Percentiles rank a stretch among this genome's conserved stretches.
Conservation (phyloP, 768 basidiomycete species). For the Hygrophorus russula region DNA sequence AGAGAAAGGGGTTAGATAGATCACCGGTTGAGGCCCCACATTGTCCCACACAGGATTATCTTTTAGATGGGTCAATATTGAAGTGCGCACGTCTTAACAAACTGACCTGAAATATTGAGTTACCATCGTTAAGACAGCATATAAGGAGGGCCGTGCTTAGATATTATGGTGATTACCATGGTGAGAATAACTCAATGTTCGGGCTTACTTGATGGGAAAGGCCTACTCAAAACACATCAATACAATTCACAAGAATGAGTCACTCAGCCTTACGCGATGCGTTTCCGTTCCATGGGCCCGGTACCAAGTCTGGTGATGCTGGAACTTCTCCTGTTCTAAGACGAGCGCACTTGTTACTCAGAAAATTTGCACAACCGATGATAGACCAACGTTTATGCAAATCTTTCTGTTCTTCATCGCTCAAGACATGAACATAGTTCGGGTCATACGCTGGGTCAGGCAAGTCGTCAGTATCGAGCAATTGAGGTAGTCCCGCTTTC, state of each 20-base stretch:
- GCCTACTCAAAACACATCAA: constrained; percentile 30
- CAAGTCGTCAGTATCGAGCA: constrained; percentile 68
- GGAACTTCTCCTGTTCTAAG: constrained; percentile 58
- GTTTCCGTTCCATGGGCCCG: constrained; percentile 77
- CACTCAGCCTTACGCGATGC: constrained; percentile 40
- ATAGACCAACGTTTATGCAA: constrained; percentile 47
- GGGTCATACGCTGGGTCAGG: constrained; percentile 68
- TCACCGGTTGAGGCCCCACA: constrained; percentile 45
- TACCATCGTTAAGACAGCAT: constrained; percentile 61
- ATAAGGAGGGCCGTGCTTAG: constrained; percentile 58
- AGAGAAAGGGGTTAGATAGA: neutral
- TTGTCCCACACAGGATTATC: constrained; percentile 59
- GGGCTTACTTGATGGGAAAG: constrained; percentile 51
- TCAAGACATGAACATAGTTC: constrained; percentile 62
- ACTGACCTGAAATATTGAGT: constrained; percentile 69
- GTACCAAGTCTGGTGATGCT: constrained; percentile 75
- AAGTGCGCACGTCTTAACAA: neutral
- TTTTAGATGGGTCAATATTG: constrained; percentile 13
- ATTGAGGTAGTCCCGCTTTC: constrained; percentile 51
- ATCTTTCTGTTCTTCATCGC: constrained; percentile 50
- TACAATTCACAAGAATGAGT: neutral
- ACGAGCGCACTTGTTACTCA: constrained; percentile 2
- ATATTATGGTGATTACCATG: neutral
- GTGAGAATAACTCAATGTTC: neutral
- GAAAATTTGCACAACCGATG: neutral